Evolutionary conservation across 2,329 filamentous ascomycete genomes (phyloP), one percentile per base, ranked within the genome.

Genomic region (Venturia oleaginea): DNA sequence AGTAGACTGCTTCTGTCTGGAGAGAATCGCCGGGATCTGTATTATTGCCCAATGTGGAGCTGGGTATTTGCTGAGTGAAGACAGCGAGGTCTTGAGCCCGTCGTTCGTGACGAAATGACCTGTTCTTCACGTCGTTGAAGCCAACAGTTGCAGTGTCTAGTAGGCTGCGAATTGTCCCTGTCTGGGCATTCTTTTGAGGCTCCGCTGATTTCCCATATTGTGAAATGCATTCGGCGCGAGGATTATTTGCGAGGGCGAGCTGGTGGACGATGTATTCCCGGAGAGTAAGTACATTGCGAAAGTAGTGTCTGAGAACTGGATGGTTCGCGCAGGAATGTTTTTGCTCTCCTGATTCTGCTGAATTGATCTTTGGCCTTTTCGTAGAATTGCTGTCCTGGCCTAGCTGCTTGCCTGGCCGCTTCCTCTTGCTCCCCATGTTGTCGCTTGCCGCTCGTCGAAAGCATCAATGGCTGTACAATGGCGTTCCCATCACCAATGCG

Each of bases 301-400:
- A 96, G 76, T 87, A 89, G 67, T 83, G 82, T 57, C 80, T 80
- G 65, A 96, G 79, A 40, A 94, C 81, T 63, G 85, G 84, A 71
- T 91, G 86, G 65, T 76, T 37, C n/a, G 61, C 37, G 51, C 51
- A 57, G 27, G 27, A 34, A 4, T 19, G 34, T 19, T 57, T 11
- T 32, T 19, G 61, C 24, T 30, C 27, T 19, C 5, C 74, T 63
- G 78, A 70, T 59, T n/a, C 27, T 27, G 64, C 22, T 43, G 51
- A 24, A 30, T 17, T 24, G 40, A 57, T 22, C 34, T 57, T 59
- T 17, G 22, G 32, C 30, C 37, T 40, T 40, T 65, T 61, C 17
- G n/a, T 19, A 46, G 59, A 59, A 19, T n/a, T 43, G 55, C 30
- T 24, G 32, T 43, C 34, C 32, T 19, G 34, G 10, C 37, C 32